Conservation (phyloP, 2,329 filamentous ascomycete genomes). For the Nannizzia gypsea region DNA sequence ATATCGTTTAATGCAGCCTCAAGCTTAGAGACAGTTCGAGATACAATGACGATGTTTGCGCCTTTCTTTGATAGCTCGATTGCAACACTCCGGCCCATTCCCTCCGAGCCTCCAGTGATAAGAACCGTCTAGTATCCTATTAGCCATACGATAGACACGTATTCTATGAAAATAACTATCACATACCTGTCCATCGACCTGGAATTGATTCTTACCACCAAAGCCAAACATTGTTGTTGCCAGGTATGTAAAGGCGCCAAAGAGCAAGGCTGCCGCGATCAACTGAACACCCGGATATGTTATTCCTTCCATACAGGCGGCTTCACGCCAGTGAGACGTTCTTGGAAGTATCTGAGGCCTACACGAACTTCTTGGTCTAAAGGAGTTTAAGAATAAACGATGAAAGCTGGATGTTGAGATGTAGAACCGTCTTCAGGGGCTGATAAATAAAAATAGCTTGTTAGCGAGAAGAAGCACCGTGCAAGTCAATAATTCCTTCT, state of each 20-base stretch:
- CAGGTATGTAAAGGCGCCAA: conserved; percentile 23
- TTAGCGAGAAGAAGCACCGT: not conserved
- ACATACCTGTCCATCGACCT: conserved; percentile 68
- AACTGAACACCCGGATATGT: not conserved
- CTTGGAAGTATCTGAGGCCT: not conserved
- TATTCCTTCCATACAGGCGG: conserved; percentile 1
- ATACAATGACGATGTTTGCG: conserved; percentile 74
- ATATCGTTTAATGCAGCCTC: conserved; percentile 55
- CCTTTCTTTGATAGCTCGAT: conserved; percentile 67
- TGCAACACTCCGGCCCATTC: conserved; percentile 71
- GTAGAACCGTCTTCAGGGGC: not conserved
- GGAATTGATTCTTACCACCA: conserved; percentile 57
- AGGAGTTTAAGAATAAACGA: not conserved
- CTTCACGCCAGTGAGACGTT: not conserved
- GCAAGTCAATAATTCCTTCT: not conserved
- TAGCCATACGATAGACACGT: not conserved
- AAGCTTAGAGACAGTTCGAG: conserved; percentile 65
- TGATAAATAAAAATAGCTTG: not conserved
- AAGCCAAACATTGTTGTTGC: conserved; percentile 31
- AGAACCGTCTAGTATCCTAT: conserved; percentile 56
- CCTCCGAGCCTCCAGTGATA: conserved; percentile 83
- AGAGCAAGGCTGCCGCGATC: conserved; percentile 7
- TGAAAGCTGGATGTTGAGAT: not conserved
- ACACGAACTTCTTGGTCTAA: not conserved
- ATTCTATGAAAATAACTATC: not conserved